phyloP scores from a whole-genome alignment of 2,329 filamentous ascomycete genomes.

The Nothophaeocryptopus gaeumannii region DNA sequence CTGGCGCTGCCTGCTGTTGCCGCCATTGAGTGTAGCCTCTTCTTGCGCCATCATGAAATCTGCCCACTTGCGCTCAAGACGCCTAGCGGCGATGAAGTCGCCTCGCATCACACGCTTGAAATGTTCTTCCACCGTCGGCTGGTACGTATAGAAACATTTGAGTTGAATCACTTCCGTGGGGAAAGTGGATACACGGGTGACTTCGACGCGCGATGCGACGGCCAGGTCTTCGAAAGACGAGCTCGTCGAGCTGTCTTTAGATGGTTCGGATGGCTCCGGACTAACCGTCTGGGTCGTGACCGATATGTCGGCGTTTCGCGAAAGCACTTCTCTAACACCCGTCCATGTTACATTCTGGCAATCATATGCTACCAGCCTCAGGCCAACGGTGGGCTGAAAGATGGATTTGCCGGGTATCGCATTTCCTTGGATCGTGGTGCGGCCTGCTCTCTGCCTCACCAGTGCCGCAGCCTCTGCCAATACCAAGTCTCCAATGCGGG shows the following conservation, averaged over 20 bases:
- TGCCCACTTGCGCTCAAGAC: constrained; percentile 88
- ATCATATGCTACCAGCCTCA: constrained; percentile 83
- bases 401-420: constrained; percentile 24
- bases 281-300: constrained; percentile 41
- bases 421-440: constrained; percentile 42
- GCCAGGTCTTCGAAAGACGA: constrained; percentile 27
- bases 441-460: constrained; percentile 57
- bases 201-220: constrained; percentile 26
- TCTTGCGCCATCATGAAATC: constrained; percentile 91
- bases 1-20: constrained; percentile 65
- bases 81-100: constrained; percentile 68
- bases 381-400: constrained; percentile 52
- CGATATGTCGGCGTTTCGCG: constrained; percentile 73
- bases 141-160: constrained; percentile 94
- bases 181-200: constrained; percentile 50
- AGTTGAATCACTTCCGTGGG: constrained; percentile 78
- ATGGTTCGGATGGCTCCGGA: constrained; percentile 23
- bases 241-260: constrained; percentile 18
- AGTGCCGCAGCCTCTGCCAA: constrained; percentile 81
- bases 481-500: constrained; percentile 79
- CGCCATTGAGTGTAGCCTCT: constrained; percentile 70
- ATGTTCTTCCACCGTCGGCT: constrained; percentile 92
- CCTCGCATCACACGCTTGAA: constrained; percentile 78
- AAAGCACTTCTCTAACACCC: constrained; percentile 81
- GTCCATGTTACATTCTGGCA: constrained; percentile 92